A percentile compares a stretch with the other conserved stretches of the same genome.
These are phyloP conservation scores for Medicago arabica DNA, from an alignment of 306 rosid genomes.

Conservation along the genomic window DNA sequence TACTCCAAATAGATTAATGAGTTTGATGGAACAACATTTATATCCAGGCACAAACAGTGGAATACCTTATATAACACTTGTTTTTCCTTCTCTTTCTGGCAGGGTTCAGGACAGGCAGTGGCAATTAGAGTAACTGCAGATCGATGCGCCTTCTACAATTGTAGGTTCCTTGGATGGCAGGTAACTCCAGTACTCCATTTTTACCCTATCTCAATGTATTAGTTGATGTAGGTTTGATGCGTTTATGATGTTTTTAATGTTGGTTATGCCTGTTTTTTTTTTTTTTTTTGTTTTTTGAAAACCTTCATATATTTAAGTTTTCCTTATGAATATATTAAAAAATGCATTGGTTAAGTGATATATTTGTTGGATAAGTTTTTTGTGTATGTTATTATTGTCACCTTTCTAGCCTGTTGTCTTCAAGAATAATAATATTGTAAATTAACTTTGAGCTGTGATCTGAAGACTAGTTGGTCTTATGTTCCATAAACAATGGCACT, in stretches of 20 bases:
- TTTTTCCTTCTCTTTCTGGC: conserved; percentile 38
- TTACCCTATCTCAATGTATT: conserved; percentile 15
- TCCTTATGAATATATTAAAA: conserved; percentile 4
- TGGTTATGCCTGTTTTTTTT: too few relatives aligned
- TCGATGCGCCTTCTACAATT: conserved; percentile 95
- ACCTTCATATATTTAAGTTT: neutral
- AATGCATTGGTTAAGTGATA: too few relatives aligned
- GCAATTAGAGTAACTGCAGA: conserved; percentile 98
- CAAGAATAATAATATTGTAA: conserved; percentile 22
- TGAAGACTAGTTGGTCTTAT: conserved; percentile 23
- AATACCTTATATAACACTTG: neutral
- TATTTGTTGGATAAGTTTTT: conserved; percentile 30
- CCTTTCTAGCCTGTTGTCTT: conserved; percentile 20
- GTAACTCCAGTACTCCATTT: conserved; percentile 47
- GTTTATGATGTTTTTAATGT: conserved; percentile 11
- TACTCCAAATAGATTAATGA: too few relatives aligned
- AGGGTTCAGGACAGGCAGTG: conserved; percentile 99
- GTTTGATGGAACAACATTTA: too few relatives aligned
- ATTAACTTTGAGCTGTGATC: conserved; percentile 2
- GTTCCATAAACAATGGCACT: neutral
- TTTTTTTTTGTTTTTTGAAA: too few relatives aligned
- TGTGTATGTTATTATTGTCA: conserved; percentile 23
- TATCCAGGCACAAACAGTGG: too few relatives aligned
- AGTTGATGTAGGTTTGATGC: conserved; percentile 29
- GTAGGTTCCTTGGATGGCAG: conserved; percentile 99